A percentile compares a stretch with the other conserved stretches of the same genome.
Conservation (phyloP, 73 alveolate species). For the Paramecium tetraurelia region DNA sequence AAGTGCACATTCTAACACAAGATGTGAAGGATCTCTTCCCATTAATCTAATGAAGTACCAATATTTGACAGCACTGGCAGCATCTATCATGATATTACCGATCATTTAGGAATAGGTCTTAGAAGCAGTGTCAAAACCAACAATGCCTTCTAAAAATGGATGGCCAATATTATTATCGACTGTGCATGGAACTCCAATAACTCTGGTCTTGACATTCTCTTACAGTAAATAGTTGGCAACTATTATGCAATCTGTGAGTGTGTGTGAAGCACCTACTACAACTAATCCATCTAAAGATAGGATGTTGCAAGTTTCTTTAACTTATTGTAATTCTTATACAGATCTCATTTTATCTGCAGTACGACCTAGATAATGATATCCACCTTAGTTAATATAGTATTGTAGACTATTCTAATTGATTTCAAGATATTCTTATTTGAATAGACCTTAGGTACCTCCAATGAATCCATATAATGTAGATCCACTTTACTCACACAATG, state of each 20-base stretch:
- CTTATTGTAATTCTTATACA: constrained; percentile 28
- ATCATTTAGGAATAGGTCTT: constrained; percentile 84
- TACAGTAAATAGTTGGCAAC: constrained; percentile 81
- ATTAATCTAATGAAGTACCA: constrained; percentile 89
- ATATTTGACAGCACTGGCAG: constrained; percentile 88
- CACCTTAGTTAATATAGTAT: constrained; percentile 76
- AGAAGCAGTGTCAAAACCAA: constrained; percentile 89
- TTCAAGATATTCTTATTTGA: constrained; percentile 53
- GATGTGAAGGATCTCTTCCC: constrained; percentile 95
- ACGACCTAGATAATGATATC: constrained; percentile 74
- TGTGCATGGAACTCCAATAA: constrained; percentile 86
- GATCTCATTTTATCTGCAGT: constrained; percentile 69
- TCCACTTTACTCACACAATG: constrained; percentile 37
- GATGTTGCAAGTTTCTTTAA: constrained; percentile 50
- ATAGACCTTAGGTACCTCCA: constrained; percentile 73
- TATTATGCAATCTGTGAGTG: constrained; percentile 81
- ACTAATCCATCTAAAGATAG: constrained; percentile 81
- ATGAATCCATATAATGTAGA: constrained; percentile 66
- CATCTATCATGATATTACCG: constrained; percentile 80
- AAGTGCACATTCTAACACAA: constrained; percentile 86
- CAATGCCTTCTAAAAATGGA: constrained; percentile 70
- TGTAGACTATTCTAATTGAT: constrained; percentile 66
- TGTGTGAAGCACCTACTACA: constrained; percentile 91
- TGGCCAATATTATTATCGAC: constrained; percentile 82
- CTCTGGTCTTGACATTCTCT: constrained; percentile 70